Evolutionary conservation across 1,284 basidiomycete species (phyloP), one percentile per base, ranked within the genome.

Genomic region (Amylostereum areolatum): DNA sequence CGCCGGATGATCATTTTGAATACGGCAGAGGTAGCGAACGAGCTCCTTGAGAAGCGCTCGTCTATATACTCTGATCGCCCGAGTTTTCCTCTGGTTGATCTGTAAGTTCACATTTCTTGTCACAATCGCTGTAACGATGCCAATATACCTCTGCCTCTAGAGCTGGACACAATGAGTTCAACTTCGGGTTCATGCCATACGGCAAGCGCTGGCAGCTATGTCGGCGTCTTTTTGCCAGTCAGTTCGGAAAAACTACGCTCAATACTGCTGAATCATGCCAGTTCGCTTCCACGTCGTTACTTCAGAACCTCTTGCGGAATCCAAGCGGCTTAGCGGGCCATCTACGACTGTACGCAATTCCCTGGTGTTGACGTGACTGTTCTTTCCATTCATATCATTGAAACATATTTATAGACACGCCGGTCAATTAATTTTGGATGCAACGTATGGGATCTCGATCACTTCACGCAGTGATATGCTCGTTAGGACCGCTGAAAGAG

Each of bases 41-140:
- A 54, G 18, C 47, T 58, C 12, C 41, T 58, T 8, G 46, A 51
- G 5, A 49, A 53, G 30, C 45, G 55, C n/a, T 44, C 48, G 6
- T 33, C 52, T 8, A 58, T 42, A 11, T 56, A 56, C 41, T 54
- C 55, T 29, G 50, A 50, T 33, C 44, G 52, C 28, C 55, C 51
- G 25, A 12, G 44, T 3, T 12, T 57, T 12, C 28, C 44, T 10
- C 35, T 50, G 37, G 24, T 43, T 5, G 41, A 43, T 6, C 9
- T 43, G 41, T 43, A 25, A 5, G 37, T 39, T n/a, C n/a, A n/a
- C n/a, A n/a, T n/a, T n/a, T n/a, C n/a, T n/a, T n/a, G n/a, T n/a
- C n/a, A n/a, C n/a, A n/a, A n/a, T n/a, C n/a, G n/a, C n/a, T n/a
- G n/a, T n/a, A n/a, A n/a, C n/a, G n/a, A n/a, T n/a, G n/a, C n/a